Percentiles rank a stretch among this genome's conserved stretches.
These are phyloP conservation scores for Setaria italica DNA, from an alignment of 202 grass and related monocot genomes.

Conservation along the genomic window DNA sequence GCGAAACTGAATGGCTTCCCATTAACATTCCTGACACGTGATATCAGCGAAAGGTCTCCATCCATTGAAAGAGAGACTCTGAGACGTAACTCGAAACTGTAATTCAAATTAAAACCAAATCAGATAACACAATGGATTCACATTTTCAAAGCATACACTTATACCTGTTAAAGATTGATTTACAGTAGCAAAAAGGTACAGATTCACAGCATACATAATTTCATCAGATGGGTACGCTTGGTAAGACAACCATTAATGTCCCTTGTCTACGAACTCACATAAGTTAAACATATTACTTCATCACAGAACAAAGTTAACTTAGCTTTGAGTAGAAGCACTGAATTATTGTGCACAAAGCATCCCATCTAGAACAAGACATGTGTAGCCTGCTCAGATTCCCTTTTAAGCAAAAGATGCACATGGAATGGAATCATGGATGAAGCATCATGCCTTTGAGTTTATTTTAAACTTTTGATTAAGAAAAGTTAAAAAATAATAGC, in stretches of 20 bases:
- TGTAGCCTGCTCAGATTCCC: slow-evolving; percentile 32
- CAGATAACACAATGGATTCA: slow-evolving; percentile 2
- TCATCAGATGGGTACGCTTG: neutral
- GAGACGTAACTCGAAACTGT: slow-evolving; percentile 91
- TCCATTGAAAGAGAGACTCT: slow-evolving; percentile 85
- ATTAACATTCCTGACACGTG: slow-evolving; percentile 80
- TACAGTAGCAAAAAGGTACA: neutral
- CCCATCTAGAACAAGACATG: slow-evolving; percentile 21
- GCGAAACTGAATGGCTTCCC: slow-evolving; percentile 89
- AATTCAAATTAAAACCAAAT: slow-evolving; percentile 36
- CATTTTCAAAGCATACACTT: neutral
- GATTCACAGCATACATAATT: neutral
- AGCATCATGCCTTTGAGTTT: slow-evolving; percentile 26
- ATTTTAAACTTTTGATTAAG: neutral
- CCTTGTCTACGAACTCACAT: neutral
- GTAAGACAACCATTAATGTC: neutral
- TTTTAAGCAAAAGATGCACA: slow-evolving; percentile 28
- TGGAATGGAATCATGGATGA: slow-evolving; percentile 34
- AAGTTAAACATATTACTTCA: neutral
- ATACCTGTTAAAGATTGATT: neutral
- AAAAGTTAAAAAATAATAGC: neutral
- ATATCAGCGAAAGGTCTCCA: slow-evolving; percentile 73
- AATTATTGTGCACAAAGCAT: slow-evolving; percentile 34
- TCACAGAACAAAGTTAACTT: slow-evolving; percentile 18
- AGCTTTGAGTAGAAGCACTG: slow-evolving; percentile 15